Conservation (phyloP, 192 early-diverging fungal species). For the Phlyctochytrium bullatum region DNA sequence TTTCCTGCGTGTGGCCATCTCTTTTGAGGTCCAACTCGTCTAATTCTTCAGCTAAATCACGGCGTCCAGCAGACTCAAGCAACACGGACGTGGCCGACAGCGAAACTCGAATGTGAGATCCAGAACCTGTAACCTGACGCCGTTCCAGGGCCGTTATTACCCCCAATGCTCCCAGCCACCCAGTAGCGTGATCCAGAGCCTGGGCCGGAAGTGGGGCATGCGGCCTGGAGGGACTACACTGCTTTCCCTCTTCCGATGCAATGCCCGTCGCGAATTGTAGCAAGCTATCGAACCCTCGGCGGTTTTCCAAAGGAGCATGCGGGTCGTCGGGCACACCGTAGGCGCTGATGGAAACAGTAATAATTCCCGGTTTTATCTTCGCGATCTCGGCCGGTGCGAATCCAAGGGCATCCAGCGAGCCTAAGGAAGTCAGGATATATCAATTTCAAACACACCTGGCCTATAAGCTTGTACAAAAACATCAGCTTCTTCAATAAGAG, state of each 20-base stretch:
- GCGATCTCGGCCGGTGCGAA: conserved; percentile 8
- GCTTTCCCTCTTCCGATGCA: conserved; percentile 1
- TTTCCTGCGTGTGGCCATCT: not conserved
- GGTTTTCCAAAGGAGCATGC: not conserved
- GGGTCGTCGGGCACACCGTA: conserved; percentile 17
- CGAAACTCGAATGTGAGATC: conserved; percentile 21
- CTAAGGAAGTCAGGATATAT: not conserved
- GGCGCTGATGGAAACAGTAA: conserved; percentile 16
- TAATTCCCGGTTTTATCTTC: conserved; percentile 20
- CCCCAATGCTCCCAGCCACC: conserved; percentile 31
- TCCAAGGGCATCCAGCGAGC: conserved; percentile 15
- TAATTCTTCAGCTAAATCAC: conserved; percentile 7
- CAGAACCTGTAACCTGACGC: conserved; percentile 3
- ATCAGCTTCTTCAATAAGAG: conserved; percentile 20
- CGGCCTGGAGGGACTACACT: not conserved
- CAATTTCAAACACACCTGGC: conserved; percentile 14
- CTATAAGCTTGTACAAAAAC: conserved; percentile 36
- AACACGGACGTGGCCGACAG: conserved; percentile 24
- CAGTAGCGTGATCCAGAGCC: conserved; percentile 30
- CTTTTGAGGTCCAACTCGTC: not conserved
- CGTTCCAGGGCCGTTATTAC: conserved; percentile 11
- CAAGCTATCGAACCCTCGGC: conserved; percentile 30
- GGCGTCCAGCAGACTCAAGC: conserved; percentile 24
- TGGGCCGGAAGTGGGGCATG: conserved; percentile 29
- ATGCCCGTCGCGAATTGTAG: conserved; percentile 32